Evolutionary conservation across 768 basidiomycete species (phyloP), one percentile per base, ranked within the genome.

Genomic region (Mycena haematopus): DNA sequence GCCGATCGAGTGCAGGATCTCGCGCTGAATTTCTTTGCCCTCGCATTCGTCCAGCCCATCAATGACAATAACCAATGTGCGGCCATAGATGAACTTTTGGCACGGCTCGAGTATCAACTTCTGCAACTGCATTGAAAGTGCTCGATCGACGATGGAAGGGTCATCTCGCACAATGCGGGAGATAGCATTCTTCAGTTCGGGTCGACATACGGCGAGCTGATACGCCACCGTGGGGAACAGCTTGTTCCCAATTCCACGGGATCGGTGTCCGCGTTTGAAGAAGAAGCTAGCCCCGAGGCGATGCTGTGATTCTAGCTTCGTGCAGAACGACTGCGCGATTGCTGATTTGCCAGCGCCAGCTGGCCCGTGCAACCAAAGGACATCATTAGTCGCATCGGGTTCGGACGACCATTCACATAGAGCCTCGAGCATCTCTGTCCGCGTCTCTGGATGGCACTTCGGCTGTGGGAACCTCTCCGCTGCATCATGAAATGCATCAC

Each of bases 271-370:
- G 0, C 33, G 31, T 27, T 57, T 49, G 22, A 57, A 57, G 27
- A 57, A 57, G 15, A 57, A 57, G 33, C 55, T 47, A 1, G n/a
- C 52, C 2, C 27, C 55, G 2, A 56, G 45, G 17, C 33, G 29
- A 36, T 21, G 35, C 1, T 36, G 24, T 10, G 29, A 15, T 13
- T 25, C 14, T 3, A 45, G 44, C 21, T 21, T 22, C 21, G 22
- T n/a, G 21, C 56, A 57, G 4, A 57, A 27, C 4, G 46, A 25
- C 46, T 57, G 45, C 7, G 40, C 40, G 17, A 57, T 40, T 6
- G 46, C 56, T 1, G 56, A 57, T 45, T 57, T 57, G 6, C 56
- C 56, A n/a, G 46, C 56, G 1, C 46, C 56, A 8, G 46, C 56
- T 7, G 46, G 45, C 1, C 42, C 55, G 35, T 54, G 21, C 4